Evolutionary conservation across 345 rosid genomes (phyloP).

Genomic region (Aethionema arabicum): DNA sequence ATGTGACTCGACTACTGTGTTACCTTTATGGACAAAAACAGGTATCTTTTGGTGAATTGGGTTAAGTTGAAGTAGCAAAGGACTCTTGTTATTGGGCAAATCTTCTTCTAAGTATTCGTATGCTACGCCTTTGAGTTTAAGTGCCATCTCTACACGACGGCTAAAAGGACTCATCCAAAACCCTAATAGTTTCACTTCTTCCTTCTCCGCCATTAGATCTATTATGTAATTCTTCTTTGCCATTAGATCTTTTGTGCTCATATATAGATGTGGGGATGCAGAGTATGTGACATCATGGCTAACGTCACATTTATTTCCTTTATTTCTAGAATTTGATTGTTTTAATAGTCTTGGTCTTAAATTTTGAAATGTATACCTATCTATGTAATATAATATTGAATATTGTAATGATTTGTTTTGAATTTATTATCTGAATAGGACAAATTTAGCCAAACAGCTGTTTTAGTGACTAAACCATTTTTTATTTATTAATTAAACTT

Average conservation of each 20-base stretch:
- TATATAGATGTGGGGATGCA: neutral
- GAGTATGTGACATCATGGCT: no score
- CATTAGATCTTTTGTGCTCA: no score
- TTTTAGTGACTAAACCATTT: no score
- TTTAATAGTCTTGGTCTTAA: no score
- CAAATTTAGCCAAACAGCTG: no score
- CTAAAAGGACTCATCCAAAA: conserved; percentile 39
- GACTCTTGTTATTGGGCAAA: conserved; percentile 33
- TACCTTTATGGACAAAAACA: conserved; percentile 41
- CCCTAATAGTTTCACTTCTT: conserved; percentile 46
- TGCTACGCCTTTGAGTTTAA: conserved; percentile 41
- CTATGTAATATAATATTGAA: no score
- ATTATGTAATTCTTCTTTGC: conserved; percentile 3
- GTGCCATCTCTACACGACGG: conserved; percentile 36
- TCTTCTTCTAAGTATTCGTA: conserved; percentile 44
- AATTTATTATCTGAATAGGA: no score
- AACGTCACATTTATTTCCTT: no score
- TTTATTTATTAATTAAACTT: no score
- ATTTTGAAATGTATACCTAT: no score
- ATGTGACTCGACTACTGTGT: conserved; percentile 36
- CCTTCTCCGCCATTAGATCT: conserved; percentile 10
- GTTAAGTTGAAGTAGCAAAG: conserved; percentile 35
- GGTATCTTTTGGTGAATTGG: conserved; percentile 42
- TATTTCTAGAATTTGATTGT: no score
- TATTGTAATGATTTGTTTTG: no score